Base-by-base conservation (phyloP, 164 flowering plant genomes). In the Litsea cubeba region DNA sequence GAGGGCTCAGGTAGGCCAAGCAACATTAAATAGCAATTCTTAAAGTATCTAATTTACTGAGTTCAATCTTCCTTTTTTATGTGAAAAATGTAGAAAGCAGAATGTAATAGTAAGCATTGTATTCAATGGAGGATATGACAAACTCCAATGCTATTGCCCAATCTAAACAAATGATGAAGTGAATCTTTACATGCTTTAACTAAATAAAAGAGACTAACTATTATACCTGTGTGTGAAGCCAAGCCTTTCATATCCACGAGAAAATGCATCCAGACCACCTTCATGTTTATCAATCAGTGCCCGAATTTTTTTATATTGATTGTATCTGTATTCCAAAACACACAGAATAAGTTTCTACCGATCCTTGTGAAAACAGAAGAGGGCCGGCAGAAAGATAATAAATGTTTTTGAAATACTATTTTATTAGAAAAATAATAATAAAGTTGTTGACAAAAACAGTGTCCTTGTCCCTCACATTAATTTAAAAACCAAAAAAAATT, bases 221-320 rank as follows among this genome's bases (percentile, higher is more conserved):
- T 66, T 18, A 50, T 81, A 88, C 95, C 95, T 87, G 80, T 86
- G 81, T 46, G 66, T 83, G 80, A 96, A 96, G 66, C 98, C 99
- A 74, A 92, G 76, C 82, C 90, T 94, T 82, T 95, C 97, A 82
- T 95, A 95, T 35, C 98, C 98, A 84, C 98, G 89, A 81, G 97
- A 92, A 84, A 95, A 95, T 15, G 69, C 84, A 75, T 91, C 97
- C 81, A 95, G 72, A 71, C 97, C 94, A 68, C 98, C 99, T 82
- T 96, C 99, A 83, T 81, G 71, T 76, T 85, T 84, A 86, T 93
- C 96, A 80, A 96, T 93, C 72, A 73, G 86, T 54, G 81, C 90
- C 46, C 95, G 90, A 81, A 92, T 26, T 73, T 81, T 90, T 83
- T 74, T 91, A 78, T 96, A 96, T n/a, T 87, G 93, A 67, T 79